Evolutionary conservation across 2,329 filamentous ascomycete genomes (phyloP), one percentile per base, ranked within the genome.

Genomic region (Colletotrichum lentis): DNA sequence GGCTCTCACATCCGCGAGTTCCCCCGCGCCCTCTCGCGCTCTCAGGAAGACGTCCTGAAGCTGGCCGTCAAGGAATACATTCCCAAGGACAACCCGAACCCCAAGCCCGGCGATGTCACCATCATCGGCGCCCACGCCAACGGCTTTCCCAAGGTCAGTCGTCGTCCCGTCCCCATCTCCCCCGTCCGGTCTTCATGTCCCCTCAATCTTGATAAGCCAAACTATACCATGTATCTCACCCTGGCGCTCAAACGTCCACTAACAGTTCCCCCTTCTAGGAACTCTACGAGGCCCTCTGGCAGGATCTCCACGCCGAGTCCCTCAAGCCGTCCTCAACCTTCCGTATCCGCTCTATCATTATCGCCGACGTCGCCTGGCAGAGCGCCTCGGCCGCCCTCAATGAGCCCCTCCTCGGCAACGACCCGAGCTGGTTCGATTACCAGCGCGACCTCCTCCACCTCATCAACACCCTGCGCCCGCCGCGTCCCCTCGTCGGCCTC

Each of bases 241-340:
- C 16, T n/a, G 24, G 5, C 24, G 5, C n/a, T 47, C 55, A 47
- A n/a, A 1, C 16, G 44, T 43, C 10, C 1, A 64, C 27, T 49
- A 37, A 54, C 56, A 24, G 22, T 20, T 27, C 18, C 49, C 49
- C 43, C 39, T 4, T 24, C 24, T 24, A 14, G 91, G 95, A 98
- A 82, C 80, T 97, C 2, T 97, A 97, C 76, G 94, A 97, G 74
- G 92, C 95, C 0, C 82, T 97, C 0, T 97, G 94, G 91, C 92
- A 95, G 67, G 93, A 97, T 59, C 82, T 97, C 1, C 82, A 91
- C 72, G 79, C 83, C 20, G 81, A 83, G 20, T 81, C 89, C 6
- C 84, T 85, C 71, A 76, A 79, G 22, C 39, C 47, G 8, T 27
- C 61, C 22, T 35, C 53, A 5, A 89, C 88, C 20, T 87, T 96